Base-by-base conservation (phyloP, 352 stramenopile species). In the Phytophthora pseudosyringae region DNA sequence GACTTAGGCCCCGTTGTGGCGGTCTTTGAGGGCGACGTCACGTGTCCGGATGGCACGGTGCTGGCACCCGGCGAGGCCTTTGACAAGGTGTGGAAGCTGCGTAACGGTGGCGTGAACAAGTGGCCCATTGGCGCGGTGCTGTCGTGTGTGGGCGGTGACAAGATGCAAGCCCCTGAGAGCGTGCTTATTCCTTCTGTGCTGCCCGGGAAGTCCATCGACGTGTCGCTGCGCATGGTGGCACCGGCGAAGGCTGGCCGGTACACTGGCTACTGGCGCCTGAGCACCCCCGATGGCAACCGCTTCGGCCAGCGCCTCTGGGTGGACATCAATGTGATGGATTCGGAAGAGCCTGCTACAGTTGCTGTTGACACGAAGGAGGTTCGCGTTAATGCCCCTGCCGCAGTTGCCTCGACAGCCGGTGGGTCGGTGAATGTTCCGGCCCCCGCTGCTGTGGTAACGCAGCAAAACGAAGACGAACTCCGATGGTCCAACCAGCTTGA, bases 241-340 rank as follows among this genome's bases (percentile, higher is more conserved):
- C 86, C 86, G 5, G 35, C 70, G 0, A 78, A 84, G 44, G 56
- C 82, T 49, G 83, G 86, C 5, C 86, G 90, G 3, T 96, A 95
- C 78, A 95, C 90, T 29, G 86, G 88, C 29, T 96, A 96, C 73
- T 97, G 89, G 86, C 88, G 90, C n/a, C 66, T 97, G 29, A 87
- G 81, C 52, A 92, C 82, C 4, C 69, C 84, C 4, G 81, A 93
- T 16, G 86, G 86, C 50, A 91, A 85, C 25, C 84, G 86, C 44
- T 97, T 97, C 58, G 90, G 90, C 0, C 88, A 97, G 57, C 84
- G 88, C 5, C 86, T 97, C 38, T 97, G 90, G 90, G 82, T 96
- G 26, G 88, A 97, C 59, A 83, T 97, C 36, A 91, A 86, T 16
- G 85, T 95, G 26, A 80, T 84, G 55, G 71, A 67, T 8, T 59